phyloP scores from a whole-genome alignment of 2,329 filamentous ascomycete genomes.

The Pyricularia sp. region DNA sequence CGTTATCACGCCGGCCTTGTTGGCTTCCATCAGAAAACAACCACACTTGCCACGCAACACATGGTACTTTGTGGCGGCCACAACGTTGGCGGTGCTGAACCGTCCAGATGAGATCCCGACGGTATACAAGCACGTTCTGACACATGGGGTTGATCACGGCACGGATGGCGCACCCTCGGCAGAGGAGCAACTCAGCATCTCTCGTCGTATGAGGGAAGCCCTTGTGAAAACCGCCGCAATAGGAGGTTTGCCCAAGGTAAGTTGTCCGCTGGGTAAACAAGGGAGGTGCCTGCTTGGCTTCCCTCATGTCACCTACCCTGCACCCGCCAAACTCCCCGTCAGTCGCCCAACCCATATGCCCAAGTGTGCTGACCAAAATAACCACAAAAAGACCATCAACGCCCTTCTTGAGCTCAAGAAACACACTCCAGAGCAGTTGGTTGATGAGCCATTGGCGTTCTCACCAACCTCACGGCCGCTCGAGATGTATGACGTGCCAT shows the following conservation, averaged over 20 bases:
- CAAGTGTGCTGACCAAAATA: slow-evolving; percentile 1
- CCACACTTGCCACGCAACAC: slow-evolving; percentile 28
- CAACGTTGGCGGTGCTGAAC: slow-evolving; percentile 32
- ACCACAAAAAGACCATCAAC: slow-evolving; percentile 27
- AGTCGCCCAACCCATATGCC: background rate
- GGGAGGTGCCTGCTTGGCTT: background rate
- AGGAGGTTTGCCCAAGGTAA: slow-evolving; percentile 36
- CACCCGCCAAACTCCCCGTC: background rate
- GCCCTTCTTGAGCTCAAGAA: slow-evolving; percentile 30
- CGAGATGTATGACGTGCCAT: slow-evolving; percentile 24
- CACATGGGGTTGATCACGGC: slow-evolving; percentile 12
- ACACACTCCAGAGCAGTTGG: slow-evolving; percentile 25
- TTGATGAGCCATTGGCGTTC: slow-evolving; percentile 21
- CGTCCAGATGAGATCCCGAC: slow-evolving; percentile 32
- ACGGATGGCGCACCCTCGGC: slow-evolving; percentile 12
- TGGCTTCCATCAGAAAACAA: slow-evolving; percentile 25
- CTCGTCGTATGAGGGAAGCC: slow-evolving; percentile 33
- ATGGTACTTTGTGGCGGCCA: slow-evolving; percentile 36
- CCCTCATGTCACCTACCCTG: background rate
- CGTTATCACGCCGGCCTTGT: slow-evolving; percentile 26
- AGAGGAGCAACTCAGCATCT: slow-evolving; percentile 28
- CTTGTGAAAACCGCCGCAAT: slow-evolving; percentile 34
- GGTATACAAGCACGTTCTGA: slow-evolving; percentile 29
- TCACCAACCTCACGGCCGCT: slow-evolving; percentile 25
- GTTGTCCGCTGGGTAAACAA: background rate